phyloP scores from a whole-genome alignment of 2,329 filamentous ascomycete genomes.

The Dothistroma pini region DNA sequence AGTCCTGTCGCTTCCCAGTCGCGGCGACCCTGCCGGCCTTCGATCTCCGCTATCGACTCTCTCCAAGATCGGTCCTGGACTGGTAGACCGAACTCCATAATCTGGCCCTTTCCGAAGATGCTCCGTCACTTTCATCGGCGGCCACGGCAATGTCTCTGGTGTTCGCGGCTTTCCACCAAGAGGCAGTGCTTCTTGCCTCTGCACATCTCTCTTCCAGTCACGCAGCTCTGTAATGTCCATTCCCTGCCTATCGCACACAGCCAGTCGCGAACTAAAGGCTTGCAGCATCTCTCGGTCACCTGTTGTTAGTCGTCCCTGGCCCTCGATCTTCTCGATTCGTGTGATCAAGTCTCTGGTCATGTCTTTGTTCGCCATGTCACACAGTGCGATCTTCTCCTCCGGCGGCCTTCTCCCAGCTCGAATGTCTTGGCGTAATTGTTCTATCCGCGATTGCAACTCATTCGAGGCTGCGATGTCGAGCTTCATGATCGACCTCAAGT shows the following conservation, averaged over 20 bases:
- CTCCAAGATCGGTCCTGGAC: slow-evolving; percentile 7
- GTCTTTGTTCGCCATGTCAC: slow-evolving; percentile 24
- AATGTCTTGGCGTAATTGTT: slow-evolving; percentile 20
- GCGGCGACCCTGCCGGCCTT: neutral
- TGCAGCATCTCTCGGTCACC: slow-evolving; percentile 26
- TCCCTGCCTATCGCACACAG: slow-evolving; percentile 22
- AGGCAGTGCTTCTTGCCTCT: slow-evolving; percentile 10
- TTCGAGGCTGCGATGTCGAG: slow-evolving; percentile 23
- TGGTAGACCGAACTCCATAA: slow-evolving; percentile 3
- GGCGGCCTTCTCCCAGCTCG: slow-evolving; percentile 13
- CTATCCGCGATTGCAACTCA: slow-evolving; percentile 22
- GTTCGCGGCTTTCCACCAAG: slow-evolving; percentile 14
- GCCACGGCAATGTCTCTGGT: slow-evolving; percentile 6
- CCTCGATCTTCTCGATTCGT: slow-evolving; percentile 27
- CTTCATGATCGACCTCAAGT: slow-evolving; percentile 21
- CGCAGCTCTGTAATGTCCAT: slow-evolving; percentile 24
- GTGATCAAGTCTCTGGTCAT: slow-evolving; percentile 23
- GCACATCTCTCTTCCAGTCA: slow-evolving; percentile 20
- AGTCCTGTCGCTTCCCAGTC: neutral
- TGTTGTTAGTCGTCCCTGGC: slow-evolving; percentile 10
- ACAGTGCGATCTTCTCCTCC: slow-evolving; percentile 13
- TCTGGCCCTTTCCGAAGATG: slow-evolving; percentile 1
- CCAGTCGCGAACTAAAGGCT: slow-evolving; percentile 23
- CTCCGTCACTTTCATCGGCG: slow-evolving; percentile 5
- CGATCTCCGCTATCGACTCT: slow-evolving; percentile 5